These are phyloP conservation scores for Ogataea neopini DNA, from an alignment of 805 yeast species.

Conservation along the genomic window DNA sequence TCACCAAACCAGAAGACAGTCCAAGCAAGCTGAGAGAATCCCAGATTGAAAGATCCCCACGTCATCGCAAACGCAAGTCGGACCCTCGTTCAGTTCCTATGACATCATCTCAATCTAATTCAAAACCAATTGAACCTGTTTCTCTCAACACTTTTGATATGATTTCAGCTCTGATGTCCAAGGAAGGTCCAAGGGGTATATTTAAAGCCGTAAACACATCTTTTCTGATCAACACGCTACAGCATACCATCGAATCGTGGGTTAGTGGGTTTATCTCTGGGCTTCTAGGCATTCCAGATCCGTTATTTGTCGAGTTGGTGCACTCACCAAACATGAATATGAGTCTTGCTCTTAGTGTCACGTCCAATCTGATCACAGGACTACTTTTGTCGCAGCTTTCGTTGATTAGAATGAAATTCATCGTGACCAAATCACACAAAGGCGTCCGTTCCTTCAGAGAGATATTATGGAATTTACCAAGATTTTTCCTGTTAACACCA, in stretches of 20 bases:
- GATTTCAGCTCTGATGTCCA: conserved; percentile 61
- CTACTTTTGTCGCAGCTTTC: conserved; percentile 78
- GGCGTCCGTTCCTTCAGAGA: conserved; percentile 69
- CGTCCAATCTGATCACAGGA: conserved; percentile 73
- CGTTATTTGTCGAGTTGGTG: conserved; percentile 76
- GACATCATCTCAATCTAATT: background rate
- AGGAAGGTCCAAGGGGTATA: conserved; percentile 70
- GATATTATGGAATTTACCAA: conserved; percentile 53
- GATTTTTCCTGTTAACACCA: conserved; percentile 40
- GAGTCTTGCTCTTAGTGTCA: conserved; percentile 65
- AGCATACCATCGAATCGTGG: conserved; percentile 86
- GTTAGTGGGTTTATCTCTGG: conserved; percentile 86
- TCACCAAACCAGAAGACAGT: conserved; percentile 26
- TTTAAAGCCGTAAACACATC: conserved; percentile 79
- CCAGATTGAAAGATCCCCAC: conserved; percentile 30
- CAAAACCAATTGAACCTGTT: conserved; percentile 46
- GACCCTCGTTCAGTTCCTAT: background rate
- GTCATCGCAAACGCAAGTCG: background rate
- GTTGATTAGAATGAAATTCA: conserved; percentile 72
- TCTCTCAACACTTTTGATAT: conserved; percentile 66
- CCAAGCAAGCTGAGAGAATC: conserved; percentile 29
- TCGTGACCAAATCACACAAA: conserved; percentile 52
- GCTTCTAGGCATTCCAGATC: conserved; percentile 80
- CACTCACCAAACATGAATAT: conserved; percentile 76
- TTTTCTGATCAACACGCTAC: conserved; percentile 72